A percentile compares a stretch with the other conserved stretches of the same genome.
These are phyloP conservation scores for Pneumocystis carinii DNA, from an alignment of 1,139 yeast species.

Conservation along the genomic window DNA sequence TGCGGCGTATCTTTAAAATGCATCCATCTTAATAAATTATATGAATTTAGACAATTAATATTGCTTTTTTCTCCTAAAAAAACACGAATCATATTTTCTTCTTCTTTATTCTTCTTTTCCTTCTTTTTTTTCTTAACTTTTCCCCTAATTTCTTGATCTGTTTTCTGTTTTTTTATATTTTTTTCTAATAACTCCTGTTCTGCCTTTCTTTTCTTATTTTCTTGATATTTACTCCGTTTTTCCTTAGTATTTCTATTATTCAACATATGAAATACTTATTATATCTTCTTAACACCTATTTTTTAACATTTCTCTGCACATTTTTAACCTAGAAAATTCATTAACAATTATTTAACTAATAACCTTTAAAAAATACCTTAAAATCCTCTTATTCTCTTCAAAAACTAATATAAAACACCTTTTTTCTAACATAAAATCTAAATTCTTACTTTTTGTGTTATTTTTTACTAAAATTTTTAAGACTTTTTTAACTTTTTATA, in stretches of 20 bases:
- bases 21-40: not conserved
- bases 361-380: no score
- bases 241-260: not conserved
- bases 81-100: not conserved
- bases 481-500: no score
- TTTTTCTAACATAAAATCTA: no score
- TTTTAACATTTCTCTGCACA: not conserved
- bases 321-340: no score
- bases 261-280: not conserved
- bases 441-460: no score
- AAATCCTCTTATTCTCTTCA: no score
- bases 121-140: not conserved
- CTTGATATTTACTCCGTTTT: not conserved
- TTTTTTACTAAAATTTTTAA: no score
- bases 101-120: not conserved
- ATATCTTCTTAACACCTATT: not conserved
- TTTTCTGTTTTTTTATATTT: not conserved
- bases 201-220: not conserved
- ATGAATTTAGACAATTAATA: not conserved
- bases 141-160: not conserved
- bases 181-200: not conserved
- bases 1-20: not conserved
- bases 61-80: not conserved
- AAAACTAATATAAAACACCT: no score
- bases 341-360: no score